Evolutionary conservation across 345 rosid species (phyloP).

Genomic region (Combretum micranthum): DNA sequence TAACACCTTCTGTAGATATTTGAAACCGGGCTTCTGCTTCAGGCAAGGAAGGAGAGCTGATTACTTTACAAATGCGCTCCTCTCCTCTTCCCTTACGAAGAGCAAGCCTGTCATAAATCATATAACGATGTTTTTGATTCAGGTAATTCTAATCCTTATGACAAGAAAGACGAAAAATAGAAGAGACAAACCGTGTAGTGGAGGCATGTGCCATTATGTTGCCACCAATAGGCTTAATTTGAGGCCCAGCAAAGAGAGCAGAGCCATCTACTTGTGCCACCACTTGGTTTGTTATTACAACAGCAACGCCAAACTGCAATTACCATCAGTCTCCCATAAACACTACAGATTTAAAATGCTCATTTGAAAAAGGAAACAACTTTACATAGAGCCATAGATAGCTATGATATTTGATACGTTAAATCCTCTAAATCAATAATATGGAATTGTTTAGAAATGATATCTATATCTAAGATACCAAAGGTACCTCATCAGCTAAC

Average conservation of each 20-base stretch:
- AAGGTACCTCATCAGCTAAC: conserved; percentile 85
- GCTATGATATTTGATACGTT: too few relatives aligned
- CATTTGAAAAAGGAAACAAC: neutral
- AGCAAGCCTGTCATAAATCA: conserved; percentile 47
- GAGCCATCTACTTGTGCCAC: conserved; percentile 99
- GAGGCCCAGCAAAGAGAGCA: conserved; percentile 95
- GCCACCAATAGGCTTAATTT: conserved; percentile 92
- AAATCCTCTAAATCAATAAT: too few relatives aligned
- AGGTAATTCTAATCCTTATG: neutral
- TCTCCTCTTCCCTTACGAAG: conserved; percentile 92
- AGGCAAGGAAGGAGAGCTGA: conserved; percentile 89
- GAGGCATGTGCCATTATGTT: conserved; percentile 99
- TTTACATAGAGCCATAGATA: too few relatives aligned
- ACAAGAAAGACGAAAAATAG: neutral
- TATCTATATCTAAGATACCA: neutral
- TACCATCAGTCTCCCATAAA: neutral
- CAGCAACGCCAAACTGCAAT: conserved; percentile 86
- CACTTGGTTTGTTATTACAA: conserved; percentile 91
- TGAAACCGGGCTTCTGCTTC: conserved; percentile 97
- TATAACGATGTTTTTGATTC: conserved; percentile 1
- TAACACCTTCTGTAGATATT: conserved; percentile 75
- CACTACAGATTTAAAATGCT: neutral
- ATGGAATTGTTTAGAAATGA: neutral
- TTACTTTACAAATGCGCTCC: conserved; percentile 93
- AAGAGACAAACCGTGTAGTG: conserved; percentile 64